phyloP scores from a whole-genome alignment of 2,329 filamentous ascomycete species.

The Emmonsiellopsis sp. region DNA sequence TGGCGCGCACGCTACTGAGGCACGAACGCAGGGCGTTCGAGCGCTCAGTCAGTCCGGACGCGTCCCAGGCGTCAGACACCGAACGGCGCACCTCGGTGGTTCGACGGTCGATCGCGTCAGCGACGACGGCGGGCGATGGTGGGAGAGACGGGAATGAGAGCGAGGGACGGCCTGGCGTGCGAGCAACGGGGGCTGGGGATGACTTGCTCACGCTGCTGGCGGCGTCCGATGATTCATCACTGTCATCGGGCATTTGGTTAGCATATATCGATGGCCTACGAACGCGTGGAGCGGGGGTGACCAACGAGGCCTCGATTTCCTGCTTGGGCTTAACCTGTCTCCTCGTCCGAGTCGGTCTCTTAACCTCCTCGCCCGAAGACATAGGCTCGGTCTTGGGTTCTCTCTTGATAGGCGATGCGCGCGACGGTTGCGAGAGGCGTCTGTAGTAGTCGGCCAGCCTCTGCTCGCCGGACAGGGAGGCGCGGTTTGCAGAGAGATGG shows the following conservation, averaged over 20 bases:
- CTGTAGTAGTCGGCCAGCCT: conserved; percentile 68
- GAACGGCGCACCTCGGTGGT: conserved; percentile 28
- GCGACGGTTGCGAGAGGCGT: conserved; percentile 30
- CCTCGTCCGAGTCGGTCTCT: conserved; percentile 27
- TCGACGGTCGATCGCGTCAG: conserved; percentile 62
- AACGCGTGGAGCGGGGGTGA: not conserved
- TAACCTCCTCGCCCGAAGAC: conserved; percentile 25
- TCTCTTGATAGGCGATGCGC: conserved; percentile 41
- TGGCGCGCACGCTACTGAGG: conserved; percentile 58
- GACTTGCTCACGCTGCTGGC: conserved; percentile 21
- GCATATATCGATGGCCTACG: not conserved
- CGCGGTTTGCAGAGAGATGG: conserved; percentile 59
- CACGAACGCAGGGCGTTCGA: conserved; percentile 56
- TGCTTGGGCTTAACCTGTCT: conserved; percentile 33
- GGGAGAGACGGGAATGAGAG: conserved; percentile 55
- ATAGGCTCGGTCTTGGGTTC: conserved; percentile 31
- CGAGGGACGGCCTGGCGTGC: conserved; percentile 30
- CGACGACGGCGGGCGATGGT: conserved; percentile 69
- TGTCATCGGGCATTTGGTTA: conserved; percentile 1
- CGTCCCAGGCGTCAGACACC: conserved; percentile 25
- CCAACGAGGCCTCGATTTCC: conserved; percentile 15
- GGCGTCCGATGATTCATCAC: conserved; percentile 14
- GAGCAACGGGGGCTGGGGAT: conserved; percentile 36
- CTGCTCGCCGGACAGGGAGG: conserved; percentile 53
- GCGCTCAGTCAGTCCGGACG: conserved; percentile 31